A percentile compares a stretch with the other conserved stretches of the same genome.
Conservation (phyloP, 139 green algal species). For the Pseudopediastrum boryanum region DNA sequence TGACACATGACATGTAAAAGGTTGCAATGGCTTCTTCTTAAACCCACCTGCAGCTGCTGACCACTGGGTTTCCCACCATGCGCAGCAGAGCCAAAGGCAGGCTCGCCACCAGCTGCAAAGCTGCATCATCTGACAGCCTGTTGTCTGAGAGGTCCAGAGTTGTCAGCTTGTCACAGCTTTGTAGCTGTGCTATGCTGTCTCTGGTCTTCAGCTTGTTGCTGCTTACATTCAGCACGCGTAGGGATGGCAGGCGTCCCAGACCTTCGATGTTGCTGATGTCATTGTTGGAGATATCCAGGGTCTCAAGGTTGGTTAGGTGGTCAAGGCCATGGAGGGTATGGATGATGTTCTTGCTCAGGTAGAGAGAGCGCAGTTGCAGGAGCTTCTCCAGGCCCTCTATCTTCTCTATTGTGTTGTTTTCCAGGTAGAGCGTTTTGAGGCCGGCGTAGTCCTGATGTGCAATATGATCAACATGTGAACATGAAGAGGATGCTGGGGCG, state of each 20-base stretch:
- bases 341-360: slow-evolving; percentile 74
- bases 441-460: slow-evolving; percentile 71
- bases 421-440: slow-evolving; percentile 76
- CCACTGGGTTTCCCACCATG: slow-evolving; percentile 66
- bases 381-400: slow-evolving; percentile 65
- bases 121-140: slow-evolving; percentile 46
- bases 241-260: slow-evolving; percentile 48
- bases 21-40: neutral
- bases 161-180: slow-evolving; percentile 43
- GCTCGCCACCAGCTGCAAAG: slow-evolving; percentile 43
- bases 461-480: slow-evolving; percentile 1
- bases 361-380: slow-evolving; percentile 67
- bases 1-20: neutral
- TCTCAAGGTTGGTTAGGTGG: slow-evolving; percentile 53
- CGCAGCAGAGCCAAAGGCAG: slow-evolving; percentile 62
- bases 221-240: slow-evolving; percentile 58
- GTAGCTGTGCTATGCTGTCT: slow-evolving; percentile 51
- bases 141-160: slow-evolving; percentile 66
- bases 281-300: slow-evolving; percentile 75
- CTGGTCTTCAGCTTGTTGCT: slow-evolving; percentile 57
- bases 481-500: neutral
- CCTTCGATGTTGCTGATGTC: slow-evolving; percentile 47
- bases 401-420: slow-evolving; percentile 69
- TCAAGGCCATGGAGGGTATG: slow-evolving; percentile 44
- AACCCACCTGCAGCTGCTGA: slow-evolving; percentile 51